Percentiles rank a stretch among this genome's conserved stretches.
Evolutionary conservation across 1,284 basidiomycete genomes (phyloP).

Genomic region (Volvariella volvacea): DNA sequence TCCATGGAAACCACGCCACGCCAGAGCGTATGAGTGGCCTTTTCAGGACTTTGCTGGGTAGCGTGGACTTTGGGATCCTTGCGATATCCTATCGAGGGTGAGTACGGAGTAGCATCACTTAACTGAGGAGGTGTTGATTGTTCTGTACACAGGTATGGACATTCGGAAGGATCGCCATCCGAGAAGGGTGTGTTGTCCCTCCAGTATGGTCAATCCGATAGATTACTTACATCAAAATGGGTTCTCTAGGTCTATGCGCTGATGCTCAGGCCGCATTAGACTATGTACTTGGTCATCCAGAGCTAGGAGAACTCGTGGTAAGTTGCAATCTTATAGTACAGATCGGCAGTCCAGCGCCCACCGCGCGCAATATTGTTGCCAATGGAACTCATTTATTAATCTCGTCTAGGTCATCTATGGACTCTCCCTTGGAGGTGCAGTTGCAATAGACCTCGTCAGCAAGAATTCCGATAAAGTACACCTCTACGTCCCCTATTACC

Average conservation of each 20-base stretch:
- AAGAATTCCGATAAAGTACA: conserved; percentile 24
- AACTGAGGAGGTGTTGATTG: not conserved
- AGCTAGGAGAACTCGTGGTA: conserved; percentile 13
- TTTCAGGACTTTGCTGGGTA: conserved; percentile 16
- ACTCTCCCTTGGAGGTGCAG: conserved; percentile 35
- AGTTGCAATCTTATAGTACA: too few relatives aligned
- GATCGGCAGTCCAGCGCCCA: not conserved
- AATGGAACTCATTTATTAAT: not conserved
- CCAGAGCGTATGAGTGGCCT: conserved; percentile 17
- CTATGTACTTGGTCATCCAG: conserved; percentile 21
- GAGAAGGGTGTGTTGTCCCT: conserved; percentile 23
- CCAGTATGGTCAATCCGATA: not conserved
- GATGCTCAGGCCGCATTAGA: conserved; percentile 36
- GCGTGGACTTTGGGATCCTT: conserved; percentile 28
- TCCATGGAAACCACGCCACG: conserved; percentile 34
- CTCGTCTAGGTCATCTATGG: conserved; percentile 29
- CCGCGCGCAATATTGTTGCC: not conserved
- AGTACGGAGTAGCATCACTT: conserved; percentile 9
- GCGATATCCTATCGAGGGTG: conserved; percentile 35
- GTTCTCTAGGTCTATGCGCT: conserved; percentile 23
- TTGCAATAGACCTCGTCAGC: conserved; percentile 34
- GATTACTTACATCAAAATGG: not conserved
- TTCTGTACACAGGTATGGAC: conserved; percentile 22
- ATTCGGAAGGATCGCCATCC: conserved; percentile 25
- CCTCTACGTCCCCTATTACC: not conserved